These are phyloP conservation scores for Verticillium zaregamsianum DNA, from an alignment of 2,329 filamentous ascomycete species.

Conservation along the genomic window DNA sequence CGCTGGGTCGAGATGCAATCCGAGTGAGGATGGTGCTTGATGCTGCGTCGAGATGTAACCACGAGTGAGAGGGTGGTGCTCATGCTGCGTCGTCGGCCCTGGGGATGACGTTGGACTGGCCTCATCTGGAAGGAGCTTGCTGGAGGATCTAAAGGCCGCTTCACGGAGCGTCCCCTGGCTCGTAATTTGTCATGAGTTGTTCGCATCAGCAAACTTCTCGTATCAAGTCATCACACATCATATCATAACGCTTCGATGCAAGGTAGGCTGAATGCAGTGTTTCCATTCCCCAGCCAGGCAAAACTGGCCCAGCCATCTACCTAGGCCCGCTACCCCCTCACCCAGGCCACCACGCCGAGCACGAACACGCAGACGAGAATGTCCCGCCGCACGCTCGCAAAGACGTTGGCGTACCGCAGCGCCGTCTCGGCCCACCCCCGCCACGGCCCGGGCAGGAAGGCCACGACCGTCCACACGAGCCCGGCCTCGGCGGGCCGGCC, in stretches of 20 bases:
- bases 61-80: no score
- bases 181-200: no score
- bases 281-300: background rate
- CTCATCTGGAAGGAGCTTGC: background rate
- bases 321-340: conserved; percentile 18
- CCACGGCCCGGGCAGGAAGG: conserved; percentile 62
- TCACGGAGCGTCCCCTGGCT: background rate
- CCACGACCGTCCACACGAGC: conserved; percentile 61
- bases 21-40: no score
- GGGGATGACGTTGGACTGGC: background rate
- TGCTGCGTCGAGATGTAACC: no score
- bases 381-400: conserved; percentile 66
- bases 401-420: conserved; percentile 66
- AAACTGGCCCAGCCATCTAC: background rate
- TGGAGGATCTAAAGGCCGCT: background rate
- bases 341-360: conserved; percentile 54
- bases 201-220: no score
- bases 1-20: no score
- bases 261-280: background rate
- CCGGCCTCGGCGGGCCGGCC: conserved; percentile 47
- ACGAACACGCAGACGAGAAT: conserved; percentile 76
- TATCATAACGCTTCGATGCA: no score
- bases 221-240: no score
- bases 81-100: background rate
- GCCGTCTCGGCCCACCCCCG: conserved; percentile 57